These are phyloP conservation scores for Plectranthus barbatus DNA, from an alignment of 257 asterid species.

Conservation along the genomic window DNA sequence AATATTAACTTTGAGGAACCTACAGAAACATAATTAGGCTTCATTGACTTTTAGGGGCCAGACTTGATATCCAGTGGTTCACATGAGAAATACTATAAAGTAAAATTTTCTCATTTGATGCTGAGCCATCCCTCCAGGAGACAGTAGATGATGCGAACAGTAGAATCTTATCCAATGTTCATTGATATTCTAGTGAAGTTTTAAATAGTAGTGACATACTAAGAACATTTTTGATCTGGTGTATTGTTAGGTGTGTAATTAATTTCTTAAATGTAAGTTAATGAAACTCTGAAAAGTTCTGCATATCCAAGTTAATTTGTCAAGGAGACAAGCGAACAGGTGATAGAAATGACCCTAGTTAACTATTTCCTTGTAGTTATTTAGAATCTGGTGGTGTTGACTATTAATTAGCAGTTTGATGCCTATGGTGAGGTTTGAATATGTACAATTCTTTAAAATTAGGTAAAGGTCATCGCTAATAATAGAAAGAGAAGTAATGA, in stretches of 20 bases:
- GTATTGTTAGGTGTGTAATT: neutral
- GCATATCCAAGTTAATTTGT: neutral
- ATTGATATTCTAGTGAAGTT: neutral
- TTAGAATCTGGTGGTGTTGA: neutral
- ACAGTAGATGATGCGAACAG: neutral
- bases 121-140: neutral
- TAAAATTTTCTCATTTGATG: neutral
- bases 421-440: slow-evolving; percentile 2
- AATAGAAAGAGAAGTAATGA: neutral
- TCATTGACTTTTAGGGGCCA: neutral
- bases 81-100: neutral
- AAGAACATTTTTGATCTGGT: neutral
- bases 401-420: neutral
- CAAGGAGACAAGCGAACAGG: neutral
- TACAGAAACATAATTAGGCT: neutral
- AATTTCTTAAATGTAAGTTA: neutral
- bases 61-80: neutral
- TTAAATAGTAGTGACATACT: neutral
- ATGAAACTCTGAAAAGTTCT: slow-evolving; percentile 3
- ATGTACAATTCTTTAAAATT: neutral
- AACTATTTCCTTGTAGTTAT: neutral
- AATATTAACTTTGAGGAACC: neutral
- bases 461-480: neutral
- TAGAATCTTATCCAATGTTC: neutral
- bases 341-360: neutral